phyloP scores from a whole-genome alignment of 192 early-diverging fungal genomes.

The Linnemannia hyalina region DNA sequence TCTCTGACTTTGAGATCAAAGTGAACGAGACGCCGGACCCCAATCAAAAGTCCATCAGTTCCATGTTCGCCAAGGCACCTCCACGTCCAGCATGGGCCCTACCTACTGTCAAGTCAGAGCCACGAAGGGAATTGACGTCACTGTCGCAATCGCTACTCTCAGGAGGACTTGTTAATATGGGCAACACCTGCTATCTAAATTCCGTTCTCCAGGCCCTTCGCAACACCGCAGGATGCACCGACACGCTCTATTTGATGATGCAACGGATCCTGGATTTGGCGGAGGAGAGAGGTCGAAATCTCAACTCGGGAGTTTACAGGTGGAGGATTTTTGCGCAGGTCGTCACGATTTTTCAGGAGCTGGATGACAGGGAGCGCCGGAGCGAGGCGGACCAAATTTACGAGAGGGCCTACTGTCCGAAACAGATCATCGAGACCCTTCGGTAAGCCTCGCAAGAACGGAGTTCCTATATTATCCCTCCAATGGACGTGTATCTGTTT shows the following conservation, averaged over 20 bases:
- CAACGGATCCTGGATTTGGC: slow-evolving; percentile 17
- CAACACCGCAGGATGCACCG: slow-evolving; percentile 26
- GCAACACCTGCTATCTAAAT: slow-evolving; percentile 52
- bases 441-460: slow-evolving; percentile 15
- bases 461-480: too few relatives aligned
- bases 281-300: neutral
- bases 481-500: neutral
- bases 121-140: slow-evolving; percentile 11
- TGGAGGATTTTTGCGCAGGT: slow-evolving; percentile 24
- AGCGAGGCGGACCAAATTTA: neutral
- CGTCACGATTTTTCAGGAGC: neutral
- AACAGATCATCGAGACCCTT: slow-evolving; percentile 24
- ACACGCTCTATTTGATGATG: slow-evolving; percentile 18
- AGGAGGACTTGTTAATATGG: slow-evolving; percentile 38
- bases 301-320: slow-evolving; percentile 18
- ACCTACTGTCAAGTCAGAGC: slow-evolving; percentile 8
- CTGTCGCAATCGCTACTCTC: slow-evolving; percentile 25
- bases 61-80: slow-evolving; percentile 33
- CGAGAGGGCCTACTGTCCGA: slow-evolving; percentile 26
- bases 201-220: slow-evolving; percentile 38
- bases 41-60: slow-evolving; percentile 40
- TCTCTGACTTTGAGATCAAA: slow-evolving; percentile 14
- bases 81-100: neutral
- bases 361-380: slow-evolving; percentile 13
- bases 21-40: slow-evolving; percentile 37